Conservation (phyloP, 768 basidiomycete genomes). For the Mrakia frigida region DNA sequence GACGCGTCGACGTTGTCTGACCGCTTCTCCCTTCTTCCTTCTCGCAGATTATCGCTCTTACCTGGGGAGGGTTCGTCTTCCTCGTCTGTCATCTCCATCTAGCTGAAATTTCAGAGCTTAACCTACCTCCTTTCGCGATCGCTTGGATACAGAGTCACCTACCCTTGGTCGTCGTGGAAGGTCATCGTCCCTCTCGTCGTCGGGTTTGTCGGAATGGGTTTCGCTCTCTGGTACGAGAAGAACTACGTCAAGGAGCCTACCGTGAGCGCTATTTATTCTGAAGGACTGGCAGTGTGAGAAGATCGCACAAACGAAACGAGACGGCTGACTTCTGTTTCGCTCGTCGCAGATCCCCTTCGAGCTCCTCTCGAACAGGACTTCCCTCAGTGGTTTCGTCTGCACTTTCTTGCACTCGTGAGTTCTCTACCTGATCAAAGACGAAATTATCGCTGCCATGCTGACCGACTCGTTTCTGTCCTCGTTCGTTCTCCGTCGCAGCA, state of each 20-base stretch:
- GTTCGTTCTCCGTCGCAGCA: neutral
- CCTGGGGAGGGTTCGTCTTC: slow-evolving; percentile 48
- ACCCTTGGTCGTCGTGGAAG: slow-evolving; percentile 48
- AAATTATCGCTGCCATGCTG: slow-evolving; percentile 23
- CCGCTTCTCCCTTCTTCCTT: neutral
- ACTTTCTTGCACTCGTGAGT: slow-evolving; percentile 42
- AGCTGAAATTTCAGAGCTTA: neutral
- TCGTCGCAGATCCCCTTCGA: slow-evolving; percentile 37
- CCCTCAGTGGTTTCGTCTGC: slow-evolving; percentile 42
- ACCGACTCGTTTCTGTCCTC: neutral
- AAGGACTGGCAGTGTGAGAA: no score
- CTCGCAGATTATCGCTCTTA: slow-evolving; percentile 47
- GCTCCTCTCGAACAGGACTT: slow-evolving; percentile 46
- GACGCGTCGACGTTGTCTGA: neutral
- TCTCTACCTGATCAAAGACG: slow-evolving; percentile 25
- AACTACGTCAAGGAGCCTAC: slow-evolving; percentile 43
- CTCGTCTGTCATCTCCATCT: neutral
- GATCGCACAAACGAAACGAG: no score
- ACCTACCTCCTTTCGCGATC: neutral
- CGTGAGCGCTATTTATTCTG: slow-evolving; percentile 25
- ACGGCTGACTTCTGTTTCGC: neutral
- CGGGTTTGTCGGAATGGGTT: slow-evolving; percentile 59
- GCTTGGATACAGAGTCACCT: slow-evolving; percentile 39
- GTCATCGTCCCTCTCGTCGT: slow-evolving; percentile 50
- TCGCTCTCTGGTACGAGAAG: slow-evolving; percentile 53